Percentiles rank a stretch among this genome's conserved stretches.
Evolutionary conservation across 768 basidiomycete species (phyloP).

Genomic region (Macrolepiota fuliginosa): DNA sequence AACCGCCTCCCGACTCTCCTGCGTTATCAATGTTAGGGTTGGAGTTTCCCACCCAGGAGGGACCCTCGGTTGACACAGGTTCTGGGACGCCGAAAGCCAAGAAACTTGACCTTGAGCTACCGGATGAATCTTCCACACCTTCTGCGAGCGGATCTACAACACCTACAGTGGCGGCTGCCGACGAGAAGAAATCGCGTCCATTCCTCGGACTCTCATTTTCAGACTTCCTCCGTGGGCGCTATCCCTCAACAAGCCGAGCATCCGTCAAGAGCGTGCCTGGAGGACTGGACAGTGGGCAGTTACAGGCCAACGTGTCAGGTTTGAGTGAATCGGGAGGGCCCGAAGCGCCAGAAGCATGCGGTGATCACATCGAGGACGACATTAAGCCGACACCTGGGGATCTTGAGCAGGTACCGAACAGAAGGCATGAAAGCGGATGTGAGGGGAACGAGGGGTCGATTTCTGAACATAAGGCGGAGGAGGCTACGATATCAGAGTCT

Average conservation of each 20-base stretch:
- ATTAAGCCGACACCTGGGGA: neutral
- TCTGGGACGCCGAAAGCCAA: conserved; percentile 37
- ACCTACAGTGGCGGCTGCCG: conserved; percentile 43
- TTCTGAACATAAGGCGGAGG: conserved; percentile 1
- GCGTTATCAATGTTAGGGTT: conserved; percentile 14
- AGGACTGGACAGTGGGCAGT: conserved; percentile 8
- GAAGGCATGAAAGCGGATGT: neutral
- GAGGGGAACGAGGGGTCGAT: neutral
- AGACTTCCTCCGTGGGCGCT: conserved; percentile 60
- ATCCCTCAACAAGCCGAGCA: conserved; percentile 45
- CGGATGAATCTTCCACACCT: conserved; percentile 37
- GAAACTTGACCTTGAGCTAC: conserved; percentile 17
- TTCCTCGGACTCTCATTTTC: conserved; percentile 65
- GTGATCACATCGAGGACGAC: neutral
- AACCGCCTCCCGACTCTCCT: conserved; percentile 15
- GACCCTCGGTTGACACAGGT: conserved; percentile 23
- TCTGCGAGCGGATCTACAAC: conserved; percentile 57
- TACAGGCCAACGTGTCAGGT: neutral
- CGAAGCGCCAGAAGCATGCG: neutral
- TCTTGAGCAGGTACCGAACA: neutral
- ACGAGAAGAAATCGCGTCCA: conserved; percentile 37
- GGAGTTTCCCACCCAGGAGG: conserved; percentile 15
- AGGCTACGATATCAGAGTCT: neutral
- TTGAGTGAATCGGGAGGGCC: neutral
- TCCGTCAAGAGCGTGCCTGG: conserved; percentile 18